phyloP scores from a whole-genome alignment of 176 grass and related monocot species.

The Raddia distichophylla region DNA sequence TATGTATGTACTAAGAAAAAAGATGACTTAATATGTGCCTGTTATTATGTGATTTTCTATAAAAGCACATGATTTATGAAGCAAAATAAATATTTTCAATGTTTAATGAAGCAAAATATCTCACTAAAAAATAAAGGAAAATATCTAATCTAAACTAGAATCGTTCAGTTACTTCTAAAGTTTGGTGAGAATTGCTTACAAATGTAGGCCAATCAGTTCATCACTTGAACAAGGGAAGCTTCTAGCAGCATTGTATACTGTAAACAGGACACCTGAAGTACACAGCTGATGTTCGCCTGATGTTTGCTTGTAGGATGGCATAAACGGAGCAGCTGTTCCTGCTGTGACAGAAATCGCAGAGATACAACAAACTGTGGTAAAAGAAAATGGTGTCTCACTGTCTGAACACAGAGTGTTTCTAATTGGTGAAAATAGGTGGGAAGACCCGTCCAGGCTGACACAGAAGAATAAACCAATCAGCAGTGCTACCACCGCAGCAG shows the following conservation, averaged over 20 bases:
- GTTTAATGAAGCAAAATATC: background rate
- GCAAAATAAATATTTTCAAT: background rate
- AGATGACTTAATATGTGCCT: background rate
- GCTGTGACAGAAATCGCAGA: conserved; percentile 55
- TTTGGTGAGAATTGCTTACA: background rate
- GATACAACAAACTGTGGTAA: conserved; percentile 52
- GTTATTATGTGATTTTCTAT: background rate
- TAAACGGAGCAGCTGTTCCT: conserved; percentile 66
- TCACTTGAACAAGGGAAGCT: background rate
- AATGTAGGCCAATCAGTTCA: background rate
- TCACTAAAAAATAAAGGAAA: background rate
- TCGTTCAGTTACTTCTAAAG: background rate
- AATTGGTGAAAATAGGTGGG: conserved; percentile 96
- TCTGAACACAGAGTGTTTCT: conserved; percentile 75
- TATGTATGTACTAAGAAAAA: background rate
- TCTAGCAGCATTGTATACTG: background rate
- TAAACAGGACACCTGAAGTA: background rate
- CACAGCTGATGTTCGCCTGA: background rate
- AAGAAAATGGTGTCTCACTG: conserved; percentile 50
- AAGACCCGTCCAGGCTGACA: conserved; percentile 74
- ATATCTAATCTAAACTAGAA: background rate
- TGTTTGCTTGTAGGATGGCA: conserved; percentile 48
- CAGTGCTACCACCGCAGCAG: conserved; percentile 19
- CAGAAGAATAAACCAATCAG: conserved; percentile 49
- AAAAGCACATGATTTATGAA: background rate